Percentiles rank a stretch among this genome's conserved stretches.
Evolutionary conservation across 2,329 filamentous ascomycete genomes (phyloP).

Genomic region (Rugonectria rugulosa): DNA sequence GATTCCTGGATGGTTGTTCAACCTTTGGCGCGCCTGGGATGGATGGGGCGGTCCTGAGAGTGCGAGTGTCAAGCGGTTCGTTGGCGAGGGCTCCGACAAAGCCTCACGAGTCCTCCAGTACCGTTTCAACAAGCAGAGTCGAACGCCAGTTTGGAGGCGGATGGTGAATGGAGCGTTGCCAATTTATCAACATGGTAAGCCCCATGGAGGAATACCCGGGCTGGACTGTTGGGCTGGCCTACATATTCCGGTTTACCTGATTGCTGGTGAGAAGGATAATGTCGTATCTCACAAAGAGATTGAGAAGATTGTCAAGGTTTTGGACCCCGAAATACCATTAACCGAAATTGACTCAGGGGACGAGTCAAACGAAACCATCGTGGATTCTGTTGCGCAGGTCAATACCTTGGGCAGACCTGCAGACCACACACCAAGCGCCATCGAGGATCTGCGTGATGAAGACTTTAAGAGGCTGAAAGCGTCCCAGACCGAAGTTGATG

Average conservation of each 20-base stretch:
- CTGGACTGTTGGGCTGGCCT: conserved; percentile 76
- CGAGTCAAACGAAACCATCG: conserved; percentile 38
- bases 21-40: conserved; percentile 81
- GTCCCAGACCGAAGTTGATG: conserved; percentile 30
- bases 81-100: conserved; percentile 70
- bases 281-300: conserved; percentile 78
- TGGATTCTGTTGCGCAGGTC: conserved; percentile 60
- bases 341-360: conserved; percentile 29
- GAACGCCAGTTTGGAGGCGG: conserved; percentile 81
- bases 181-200: conserved; percentile 58
- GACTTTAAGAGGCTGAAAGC: conserved; percentile 34
- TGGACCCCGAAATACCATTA: conserved; percentile 37
- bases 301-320: conserved; percentile 65
- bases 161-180: conserved; percentile 80
- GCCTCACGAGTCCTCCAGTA: conserved; percentile 74
- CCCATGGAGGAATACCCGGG: conserved; percentile 72
- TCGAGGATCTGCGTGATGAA: conserved; percentile 43
- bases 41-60: conserved; percentile 80
- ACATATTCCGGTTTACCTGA: conserved; percentile 76
- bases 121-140: conserved; percentile 83
- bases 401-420: conserved; percentile 44
- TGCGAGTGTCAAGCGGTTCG: conserved; percentile 79
- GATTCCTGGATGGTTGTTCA: conserved; percentile 76
- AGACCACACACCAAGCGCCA: conserved; percentile 45
- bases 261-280: conserved; percentile 79